These are phyloP conservation scores for Alternaria consortialis DNA, from an alignment of 2,329 filamentous ascomycete species.

Conservation along the genomic window DNA sequence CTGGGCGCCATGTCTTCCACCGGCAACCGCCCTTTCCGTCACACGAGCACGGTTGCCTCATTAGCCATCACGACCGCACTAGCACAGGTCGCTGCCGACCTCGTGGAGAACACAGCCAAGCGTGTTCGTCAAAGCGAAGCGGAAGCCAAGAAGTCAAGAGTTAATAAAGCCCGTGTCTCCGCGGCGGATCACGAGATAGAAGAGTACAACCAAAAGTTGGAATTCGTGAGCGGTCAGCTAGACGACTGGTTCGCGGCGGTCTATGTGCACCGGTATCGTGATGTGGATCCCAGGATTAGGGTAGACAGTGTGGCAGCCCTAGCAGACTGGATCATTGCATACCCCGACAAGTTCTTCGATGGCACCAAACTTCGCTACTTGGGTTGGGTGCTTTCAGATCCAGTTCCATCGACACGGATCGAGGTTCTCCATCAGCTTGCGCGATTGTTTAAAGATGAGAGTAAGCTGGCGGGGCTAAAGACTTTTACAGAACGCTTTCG, in stretches of 20 bases:
- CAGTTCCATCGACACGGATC: conserved; percentile 75
- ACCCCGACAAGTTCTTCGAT: conserved; percentile 90
- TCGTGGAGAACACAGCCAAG: conserved; percentile 77
- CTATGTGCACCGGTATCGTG: conserved; percentile 94
- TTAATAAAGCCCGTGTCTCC: conserved; percentile 80
- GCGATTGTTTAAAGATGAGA: conserved; percentile 79
- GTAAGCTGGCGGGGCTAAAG: conserved; percentile 78
- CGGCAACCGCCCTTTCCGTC: conserved; percentile 85
- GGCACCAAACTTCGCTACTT: conserved; percentile 90
- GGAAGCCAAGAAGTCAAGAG: conserved; percentile 75
- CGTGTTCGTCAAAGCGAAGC: conserved; percentile 80
- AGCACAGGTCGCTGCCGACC: conserved; percentile 74
- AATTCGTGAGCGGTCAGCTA: conserved; percentile 74
- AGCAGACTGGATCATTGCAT: conserved; percentile 84
- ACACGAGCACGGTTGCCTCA: conserved; percentile 88
- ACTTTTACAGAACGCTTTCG: conserved; percentile 95
- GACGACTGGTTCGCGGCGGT: conserved; percentile 90
- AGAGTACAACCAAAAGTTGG: conserved; percentile 74
- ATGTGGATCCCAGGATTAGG: conserved; percentile 88
- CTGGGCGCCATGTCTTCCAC: conserved; percentile 90
- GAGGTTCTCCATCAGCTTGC: conserved; percentile 87
- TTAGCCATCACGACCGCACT: conserved; percentile 81
- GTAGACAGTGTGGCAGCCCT: conserved; percentile 88
- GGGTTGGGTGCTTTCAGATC: conserved; percentile 93
- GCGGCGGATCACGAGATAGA: conserved; percentile 77